Conservation (phyloP, 192 early-diverging fungal genomes). For the Physocladia obscura region DNA sequence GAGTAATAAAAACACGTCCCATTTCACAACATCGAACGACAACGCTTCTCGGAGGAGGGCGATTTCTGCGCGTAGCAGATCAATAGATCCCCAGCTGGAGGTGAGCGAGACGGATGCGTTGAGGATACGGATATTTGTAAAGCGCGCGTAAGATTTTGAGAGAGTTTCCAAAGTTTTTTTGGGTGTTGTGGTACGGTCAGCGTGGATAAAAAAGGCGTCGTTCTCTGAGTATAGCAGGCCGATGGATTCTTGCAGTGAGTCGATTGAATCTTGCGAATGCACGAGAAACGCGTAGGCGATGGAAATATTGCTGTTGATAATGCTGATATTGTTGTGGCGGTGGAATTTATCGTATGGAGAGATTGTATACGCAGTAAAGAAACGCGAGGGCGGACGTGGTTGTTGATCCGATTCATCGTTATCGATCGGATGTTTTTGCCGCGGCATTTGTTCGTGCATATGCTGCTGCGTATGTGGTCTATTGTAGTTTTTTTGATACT, state of each 20-base stretch:
- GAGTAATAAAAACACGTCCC: not conserved
- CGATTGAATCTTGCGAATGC: not conserved
- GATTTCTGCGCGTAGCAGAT: not conserved
- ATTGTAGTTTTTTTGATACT: too few relatives aligned
- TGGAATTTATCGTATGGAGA: too few relatives aligned
- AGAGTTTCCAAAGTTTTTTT: not conserved
- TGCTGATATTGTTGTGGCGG: too few relatives aligned
- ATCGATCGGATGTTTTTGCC: too few relatives aligned
- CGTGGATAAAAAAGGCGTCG: not conserved
- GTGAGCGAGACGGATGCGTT: not conserved
- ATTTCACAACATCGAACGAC: not conserved
- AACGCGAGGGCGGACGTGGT: too few relatives aligned
- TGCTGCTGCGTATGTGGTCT: too few relatives aligned
- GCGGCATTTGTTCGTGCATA: too few relatives aligned
- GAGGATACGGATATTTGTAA: not conserved
- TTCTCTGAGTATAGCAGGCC: not conserved
- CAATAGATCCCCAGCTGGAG: not conserved
- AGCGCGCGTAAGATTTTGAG: not conserved
- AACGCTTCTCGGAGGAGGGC: not conserved
- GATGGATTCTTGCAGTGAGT: not conserved
- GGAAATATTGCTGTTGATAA: too few relatives aligned
- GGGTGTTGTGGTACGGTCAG: not conserved
- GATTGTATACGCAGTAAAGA: too few relatives aligned
- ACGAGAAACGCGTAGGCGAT: not conserved
- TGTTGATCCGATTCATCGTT: too few relatives aligned